Base-by-base conservation (phyloP, 2,329 filamentous ascomycete genomes). In the Aureobasidium zeae region DNA sequence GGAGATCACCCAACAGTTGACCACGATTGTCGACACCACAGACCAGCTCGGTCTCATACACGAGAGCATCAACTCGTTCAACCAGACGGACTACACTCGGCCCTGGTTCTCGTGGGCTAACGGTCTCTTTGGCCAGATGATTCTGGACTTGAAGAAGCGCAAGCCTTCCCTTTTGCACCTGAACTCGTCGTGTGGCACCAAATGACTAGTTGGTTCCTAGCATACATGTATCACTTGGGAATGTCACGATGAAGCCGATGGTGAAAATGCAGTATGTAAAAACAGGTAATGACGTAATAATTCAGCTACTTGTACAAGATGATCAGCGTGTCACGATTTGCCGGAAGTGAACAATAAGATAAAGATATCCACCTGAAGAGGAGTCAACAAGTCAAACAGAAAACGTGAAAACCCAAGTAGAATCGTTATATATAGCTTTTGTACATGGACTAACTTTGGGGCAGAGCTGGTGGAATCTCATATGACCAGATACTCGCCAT, bases 71-170 rank as follows among this genome's bases (percentile, higher is more conserved):
- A 70, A 70, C 48, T 63, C 60, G n/a, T 70, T 64, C 50, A 66
- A 72, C 48, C 53, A 54, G 22, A 61, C 52, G 12, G 57, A 66
- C 46, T 73, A 65, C 62, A 69, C 69, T 19, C 61, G 70, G 47
- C 68, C 69, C 48, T 73, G 69, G 66, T 72, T 65, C 50, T 65
- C 63, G 3, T 73, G 70, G 70, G 70, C 69, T 24, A 73, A 70
- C 51, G 69, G 66, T 9, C 53, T 72, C 45, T 73, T 68, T 56
- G 70, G 68, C 8, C 66, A 70, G 53, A 66, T 68, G 64, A 64
- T 72, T 17, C 44, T 72, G 19, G 64, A 70, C 46, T 51, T 72
- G 26, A 60, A 65, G 47, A 53, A 60, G 12, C 57, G 66, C 47
- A 69, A 66, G 58, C 67, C 67, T 24, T 55, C 57, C 15, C 52